These are phyloP conservation scores for Kurtzmaniella quercitrusa DNA, from an alignment of 1,139 yeast species.

Conservation along the genomic window DNA sequence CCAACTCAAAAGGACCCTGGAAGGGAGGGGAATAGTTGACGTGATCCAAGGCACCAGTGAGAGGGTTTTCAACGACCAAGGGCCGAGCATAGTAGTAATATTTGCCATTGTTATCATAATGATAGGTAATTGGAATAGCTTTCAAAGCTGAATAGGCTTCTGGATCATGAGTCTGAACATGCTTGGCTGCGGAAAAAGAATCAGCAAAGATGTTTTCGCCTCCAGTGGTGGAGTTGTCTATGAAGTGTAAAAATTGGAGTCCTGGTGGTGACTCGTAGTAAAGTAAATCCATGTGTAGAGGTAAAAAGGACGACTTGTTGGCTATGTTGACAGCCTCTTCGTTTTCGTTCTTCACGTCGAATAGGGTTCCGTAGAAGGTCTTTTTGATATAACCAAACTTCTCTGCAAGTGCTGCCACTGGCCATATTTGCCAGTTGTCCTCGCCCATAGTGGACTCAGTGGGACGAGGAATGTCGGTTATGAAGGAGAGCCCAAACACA, in stretches of 20 bases:
- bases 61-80: conserved; percentile 55
- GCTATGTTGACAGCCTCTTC: conserved; percentile 72
- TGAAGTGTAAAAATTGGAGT: conserved; percentile 63
- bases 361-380: conserved; percentile 71
- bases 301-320: conserved; percentile 61
- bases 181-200: conserved; percentile 62
- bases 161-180: conserved; percentile 52
- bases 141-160: conserved; percentile 62
- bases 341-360: conserved; percentile 59
- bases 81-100: conserved; percentile 66
- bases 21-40: conserved; percentile 82
- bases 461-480: conserved; percentile 49
- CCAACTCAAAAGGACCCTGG: conserved; percentile 73
- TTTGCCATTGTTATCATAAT: conserved; percentile 62
- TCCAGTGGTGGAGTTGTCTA: conserved; percentile 59
- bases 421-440: conserved; percentile 33
- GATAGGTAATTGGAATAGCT: conserved; percentile 64
- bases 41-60: conserved; percentile 37
- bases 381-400: conserved; percentile 67
- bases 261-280: conserved; percentile 88
- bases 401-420: conserved; percentile 46
- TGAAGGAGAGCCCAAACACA: conserved; percentile 54
- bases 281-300: conserved; percentile 76
- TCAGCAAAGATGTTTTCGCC: conserved; percentile 77
- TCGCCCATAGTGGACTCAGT: conserved; percentile 17